Evolutionary conservation across 345 rosid genomes (phyloP).

Genomic region (Triadica sebifera): DNA sequence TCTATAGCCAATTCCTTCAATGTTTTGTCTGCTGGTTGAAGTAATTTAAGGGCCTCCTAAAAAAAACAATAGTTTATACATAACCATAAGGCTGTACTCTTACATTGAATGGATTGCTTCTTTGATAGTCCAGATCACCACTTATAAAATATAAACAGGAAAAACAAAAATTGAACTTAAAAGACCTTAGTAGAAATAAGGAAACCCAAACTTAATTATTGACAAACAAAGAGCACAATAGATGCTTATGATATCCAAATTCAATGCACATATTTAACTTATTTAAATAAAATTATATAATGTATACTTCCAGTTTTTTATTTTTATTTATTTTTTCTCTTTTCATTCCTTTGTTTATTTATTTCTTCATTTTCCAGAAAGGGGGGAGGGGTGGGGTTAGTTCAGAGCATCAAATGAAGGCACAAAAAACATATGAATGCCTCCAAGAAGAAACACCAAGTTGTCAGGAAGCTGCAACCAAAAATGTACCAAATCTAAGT

Average conservation of each 20-base stretch:
- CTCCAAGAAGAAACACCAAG: neutral
- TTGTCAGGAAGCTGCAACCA: constrained; percentile 4
- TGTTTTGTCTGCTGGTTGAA: constrained; percentile 88
- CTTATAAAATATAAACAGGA: too few species aligned
- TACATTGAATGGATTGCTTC: too few species aligned
- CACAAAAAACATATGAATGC: neutral
- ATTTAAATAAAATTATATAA: neutral
- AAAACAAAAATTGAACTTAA: neutral
- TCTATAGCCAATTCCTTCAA: constrained; percentile 95
- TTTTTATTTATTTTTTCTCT: neutral
- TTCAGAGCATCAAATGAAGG: neutral
- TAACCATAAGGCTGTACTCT: neutral
- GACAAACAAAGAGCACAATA: neutral
- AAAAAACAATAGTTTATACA: neutral
- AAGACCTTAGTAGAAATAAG: too few species aligned
- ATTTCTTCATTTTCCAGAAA: neutral
- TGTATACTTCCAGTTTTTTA: neutral
- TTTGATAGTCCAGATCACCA: too few species aligned
- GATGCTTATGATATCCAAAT: neutral
- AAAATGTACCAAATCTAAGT: neutral
- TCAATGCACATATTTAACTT: neutral
- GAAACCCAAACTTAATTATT: neutral
- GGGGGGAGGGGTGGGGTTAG: neutral
- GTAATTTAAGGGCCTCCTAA: constrained; percentile 91
- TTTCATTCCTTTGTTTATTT: neutral